Percentiles rank a stretch among this genome's conserved stretches.
phyloP scores from a whole-genome alignment of 192 early-diverging fungal genomes.

The Backusella luteola region DNA sequence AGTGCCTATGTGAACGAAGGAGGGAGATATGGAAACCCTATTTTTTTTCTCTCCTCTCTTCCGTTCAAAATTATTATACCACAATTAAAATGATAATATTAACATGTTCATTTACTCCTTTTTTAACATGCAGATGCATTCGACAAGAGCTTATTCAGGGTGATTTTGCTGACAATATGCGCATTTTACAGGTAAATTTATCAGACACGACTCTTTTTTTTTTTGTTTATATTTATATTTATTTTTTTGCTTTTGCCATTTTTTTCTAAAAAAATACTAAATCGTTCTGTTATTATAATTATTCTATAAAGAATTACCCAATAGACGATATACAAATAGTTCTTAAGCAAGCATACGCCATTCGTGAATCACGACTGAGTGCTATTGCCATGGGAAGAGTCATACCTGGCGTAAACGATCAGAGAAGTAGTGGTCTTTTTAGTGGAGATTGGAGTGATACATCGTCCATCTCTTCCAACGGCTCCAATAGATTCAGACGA shows the following conservation, averaged over 20 bases:
- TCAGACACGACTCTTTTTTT: not conserved
- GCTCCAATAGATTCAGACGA: conserved; percentile 12
- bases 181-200: conserved; percentile 53
- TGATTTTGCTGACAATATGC: conserved; percentile 60
- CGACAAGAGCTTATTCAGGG: conserved; percentile 50
- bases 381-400: conserved; percentile 1
- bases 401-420: conserved; percentile 25
- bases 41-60: not conserved
- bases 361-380: conserved; percentile 15
- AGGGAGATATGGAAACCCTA: not conserved
- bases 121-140: conserved; percentile 39
- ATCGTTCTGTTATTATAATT: not conserved
- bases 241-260: not conserved
- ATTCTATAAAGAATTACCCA: conserved; percentile 53
- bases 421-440: conserved; percentile 18
- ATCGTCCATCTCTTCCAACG: conserved; percentile 16
- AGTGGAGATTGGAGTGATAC: conserved; percentile 27
- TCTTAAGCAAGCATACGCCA: conserved; percentile 18
- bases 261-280: conserved; percentile 8
- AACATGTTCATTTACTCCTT: not conserved
- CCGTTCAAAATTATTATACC: not conserved
- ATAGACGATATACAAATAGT: conserved; percentile 42
- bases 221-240: not conserved
- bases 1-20: not conserved
- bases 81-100: not conserved